phyloP scores from a whole-genome alignment of 768 basidiomycete genomes.

The Coprinopsis marcescibilis region DNA sequence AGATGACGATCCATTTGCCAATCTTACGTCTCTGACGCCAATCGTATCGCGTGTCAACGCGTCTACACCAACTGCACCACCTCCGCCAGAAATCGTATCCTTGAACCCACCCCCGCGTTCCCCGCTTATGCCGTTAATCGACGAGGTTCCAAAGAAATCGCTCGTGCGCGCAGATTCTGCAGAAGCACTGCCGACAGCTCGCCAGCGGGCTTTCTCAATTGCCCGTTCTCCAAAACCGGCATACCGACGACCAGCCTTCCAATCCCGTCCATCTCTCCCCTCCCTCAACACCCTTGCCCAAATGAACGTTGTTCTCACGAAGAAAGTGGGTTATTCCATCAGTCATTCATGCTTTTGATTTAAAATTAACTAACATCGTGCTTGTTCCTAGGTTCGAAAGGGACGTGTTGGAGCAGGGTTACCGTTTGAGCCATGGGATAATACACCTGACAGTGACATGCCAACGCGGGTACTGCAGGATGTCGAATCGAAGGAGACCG shows the following conservation, averaged over 20 bases:
- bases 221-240: conserved; percentile 25
- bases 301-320: conserved; percentile 41
- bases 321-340: conserved; percentile 32
- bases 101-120: conserved; percentile 18
- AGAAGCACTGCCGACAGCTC: background rate
- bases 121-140: conserved; percentile 19
- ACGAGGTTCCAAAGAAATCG: conserved; percentile 8
- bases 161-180: conserved; percentile 6
- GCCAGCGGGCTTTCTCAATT: conserved; percentile 5
- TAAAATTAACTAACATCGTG: background rate
- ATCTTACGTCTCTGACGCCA: conserved; percentile 30
- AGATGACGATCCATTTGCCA: conserved; percentile 74
- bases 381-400: conserved; percentile 35
- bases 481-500: conserved; percentile 1
- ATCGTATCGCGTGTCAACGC: conserved; percentile 10
- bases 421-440: conserved; percentile 52
- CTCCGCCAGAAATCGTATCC: conserved; percentile 7
- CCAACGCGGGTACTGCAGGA: conserved; percentile 11
- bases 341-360: conserved; percentile 5
- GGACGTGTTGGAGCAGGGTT: conserved; percentile 47
- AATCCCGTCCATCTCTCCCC: conserved; percentile 45
- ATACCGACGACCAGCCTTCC: conserved; percentile 42
- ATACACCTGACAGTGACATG: conserved; percentile 17
- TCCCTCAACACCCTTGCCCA: conserved; percentile 43
- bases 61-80: conserved; percentile 15